These are phyloP conservation scores for Tylopilus cervinicoccineus DNA, from an alignment of 768 basidiomycete genomes.

Conservation along the genomic window DNA sequence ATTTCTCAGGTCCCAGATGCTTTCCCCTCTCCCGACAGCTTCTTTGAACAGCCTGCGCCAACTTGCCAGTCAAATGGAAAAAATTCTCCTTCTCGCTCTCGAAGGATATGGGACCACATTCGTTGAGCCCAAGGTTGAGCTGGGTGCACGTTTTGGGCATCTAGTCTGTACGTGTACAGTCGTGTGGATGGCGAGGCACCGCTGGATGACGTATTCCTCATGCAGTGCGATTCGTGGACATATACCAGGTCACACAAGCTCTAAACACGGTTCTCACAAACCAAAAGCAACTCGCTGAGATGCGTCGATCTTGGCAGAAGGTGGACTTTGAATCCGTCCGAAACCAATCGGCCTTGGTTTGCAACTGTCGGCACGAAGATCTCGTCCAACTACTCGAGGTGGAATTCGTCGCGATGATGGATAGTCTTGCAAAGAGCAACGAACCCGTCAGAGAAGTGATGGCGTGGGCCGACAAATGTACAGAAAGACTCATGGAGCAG, in stretches of 20 bases:
- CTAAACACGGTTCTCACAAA: slow-evolving; percentile 85
- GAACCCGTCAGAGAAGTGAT: slow-evolving; percentile 86
- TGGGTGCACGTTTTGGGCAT: slow-evolving; percentile 88
- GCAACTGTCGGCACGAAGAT: slow-evolving; percentile 90
- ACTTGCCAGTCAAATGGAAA: slow-evolving; percentile 89
- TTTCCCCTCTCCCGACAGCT: slow-evolving; percentile 65
- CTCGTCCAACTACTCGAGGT: slow-evolving; percentile 81
- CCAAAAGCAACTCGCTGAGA: slow-evolving; percentile 78
- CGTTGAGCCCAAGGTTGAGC: slow-evolving; percentile 87
- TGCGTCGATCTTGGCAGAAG: slow-evolving; percentile 85
- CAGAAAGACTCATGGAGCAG: slow-evolving; percentile 76
- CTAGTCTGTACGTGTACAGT: slow-evolving; percentile 65
- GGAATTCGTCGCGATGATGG: slow-evolving; percentile 77
- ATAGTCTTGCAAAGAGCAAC: slow-evolving; percentile 61
- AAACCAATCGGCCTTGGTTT: slow-evolving; percentile 89
- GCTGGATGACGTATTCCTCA: slow-evolving; percentile 8
- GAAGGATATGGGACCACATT: slow-evolving; percentile 85
- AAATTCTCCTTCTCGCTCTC: slow-evolving; percentile 75
- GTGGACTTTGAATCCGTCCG: slow-evolving; percentile 89
- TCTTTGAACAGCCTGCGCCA: slow-evolving; percentile 72
- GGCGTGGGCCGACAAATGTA: slow-evolving; percentile 90
- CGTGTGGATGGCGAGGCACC: neutral
- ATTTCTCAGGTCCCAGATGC: slow-evolving; percentile 78
- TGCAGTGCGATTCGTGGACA: slow-evolving; percentile 85
- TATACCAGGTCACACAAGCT: slow-evolving; percentile 89